A percentile compares a stretch with the other conserved stretches of the same genome.
Conservation (phyloP, 2,329 filamentous ascomycete genomes). For the Colletotrichum noveboracense region DNA sequence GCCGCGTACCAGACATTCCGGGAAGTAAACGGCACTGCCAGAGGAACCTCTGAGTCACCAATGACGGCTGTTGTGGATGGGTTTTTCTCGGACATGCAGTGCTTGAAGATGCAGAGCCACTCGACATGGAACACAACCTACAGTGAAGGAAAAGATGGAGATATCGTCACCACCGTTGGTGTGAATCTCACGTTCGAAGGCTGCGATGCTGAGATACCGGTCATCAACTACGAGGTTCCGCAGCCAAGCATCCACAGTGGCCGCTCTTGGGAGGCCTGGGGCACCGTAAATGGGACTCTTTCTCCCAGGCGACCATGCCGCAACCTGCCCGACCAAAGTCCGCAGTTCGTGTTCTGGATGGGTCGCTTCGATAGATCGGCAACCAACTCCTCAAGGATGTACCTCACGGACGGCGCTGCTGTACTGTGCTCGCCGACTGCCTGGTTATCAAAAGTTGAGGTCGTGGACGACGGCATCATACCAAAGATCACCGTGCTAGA, state of each 20-base stretch:
- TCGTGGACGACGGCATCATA: background rate
- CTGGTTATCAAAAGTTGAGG: slow-evolving; percentile 1
- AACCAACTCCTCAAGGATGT: background rate
- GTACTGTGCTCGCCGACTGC: background rate
- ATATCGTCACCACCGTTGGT: background rate
- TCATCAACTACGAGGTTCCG: background rate
- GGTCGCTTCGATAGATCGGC: background rate
- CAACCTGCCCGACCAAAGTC: background rate
- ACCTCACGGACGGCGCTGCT: background rate
- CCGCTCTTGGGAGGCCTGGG: background rate
- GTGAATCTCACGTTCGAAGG: background rate
- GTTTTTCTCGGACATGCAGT: background rate
- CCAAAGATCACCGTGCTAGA: background rate
- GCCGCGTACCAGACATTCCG: slow-evolving; percentile 1
- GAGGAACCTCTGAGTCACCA: background rate
- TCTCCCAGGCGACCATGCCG: background rate
- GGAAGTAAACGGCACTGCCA: background rate
- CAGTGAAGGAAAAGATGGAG: background rate
- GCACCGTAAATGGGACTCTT: background rate
- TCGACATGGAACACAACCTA: background rate
- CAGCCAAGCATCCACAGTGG: background rate
- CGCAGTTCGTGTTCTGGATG: background rate
- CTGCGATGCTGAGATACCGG: background rate
- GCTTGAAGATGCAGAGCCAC: background rate
- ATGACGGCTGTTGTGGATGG: background rate